phyloP scores from a whole-genome alignment of 2,329 filamentous ascomycete genomes.

The Cryphonectria nitschkei region DNA sequence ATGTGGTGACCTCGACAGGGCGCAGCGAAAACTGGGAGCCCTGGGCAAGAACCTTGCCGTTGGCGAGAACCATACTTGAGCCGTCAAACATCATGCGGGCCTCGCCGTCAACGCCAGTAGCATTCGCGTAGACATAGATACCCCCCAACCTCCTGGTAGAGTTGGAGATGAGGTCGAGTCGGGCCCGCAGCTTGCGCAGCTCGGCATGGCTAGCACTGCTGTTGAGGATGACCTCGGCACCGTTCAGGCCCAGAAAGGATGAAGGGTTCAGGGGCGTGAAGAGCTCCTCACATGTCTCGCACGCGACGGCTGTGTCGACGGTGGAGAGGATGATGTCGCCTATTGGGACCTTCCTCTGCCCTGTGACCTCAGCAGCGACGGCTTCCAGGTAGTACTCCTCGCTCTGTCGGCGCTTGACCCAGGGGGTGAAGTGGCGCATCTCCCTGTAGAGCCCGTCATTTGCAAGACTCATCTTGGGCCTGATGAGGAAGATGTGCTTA shows the following conservation, averaged over 20 bases:
- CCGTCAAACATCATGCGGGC: conserved; percentile 47
- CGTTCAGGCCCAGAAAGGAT: conserved; percentile 29
- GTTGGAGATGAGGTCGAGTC: conserved; percentile 67
- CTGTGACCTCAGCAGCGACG: conserved; percentile 37
- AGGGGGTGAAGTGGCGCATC: conserved; percentile 46
- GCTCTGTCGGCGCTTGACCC: conserved; percentile 40
- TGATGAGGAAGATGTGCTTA: conserved; percentile 34
- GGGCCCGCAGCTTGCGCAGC: conserved; percentile 66
- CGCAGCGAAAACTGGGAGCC: conserved; percentile 31
- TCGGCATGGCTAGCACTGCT: conserved; percentile 45
- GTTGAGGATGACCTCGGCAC: conserved; percentile 37
- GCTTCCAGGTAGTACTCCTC: conserved; percentile 45
- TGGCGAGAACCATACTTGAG: conserved; percentile 30
- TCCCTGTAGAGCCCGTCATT: conserved; percentile 46
- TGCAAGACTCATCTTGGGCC: conserved; percentile 39
- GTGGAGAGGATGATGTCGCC: conserved; percentile 46
- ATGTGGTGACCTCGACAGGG: conserved; percentile 30
- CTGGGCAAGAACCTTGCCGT: conserved; percentile 31
- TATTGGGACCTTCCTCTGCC: conserved; percentile 43
- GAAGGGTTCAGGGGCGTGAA: conserved; percentile 37
- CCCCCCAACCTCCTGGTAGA: conserved; percentile 66
- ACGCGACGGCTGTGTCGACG: conserved; percentile 43
- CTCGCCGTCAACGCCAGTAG: conserved; percentile 37
- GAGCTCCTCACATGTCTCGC: conserved; percentile 47
- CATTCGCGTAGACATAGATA: conserved; percentile 53